Conservation (phyloP, 2,329 filamentous ascomycete genomes). For the Paraphaeosphaeria sporulosa region DNA sequence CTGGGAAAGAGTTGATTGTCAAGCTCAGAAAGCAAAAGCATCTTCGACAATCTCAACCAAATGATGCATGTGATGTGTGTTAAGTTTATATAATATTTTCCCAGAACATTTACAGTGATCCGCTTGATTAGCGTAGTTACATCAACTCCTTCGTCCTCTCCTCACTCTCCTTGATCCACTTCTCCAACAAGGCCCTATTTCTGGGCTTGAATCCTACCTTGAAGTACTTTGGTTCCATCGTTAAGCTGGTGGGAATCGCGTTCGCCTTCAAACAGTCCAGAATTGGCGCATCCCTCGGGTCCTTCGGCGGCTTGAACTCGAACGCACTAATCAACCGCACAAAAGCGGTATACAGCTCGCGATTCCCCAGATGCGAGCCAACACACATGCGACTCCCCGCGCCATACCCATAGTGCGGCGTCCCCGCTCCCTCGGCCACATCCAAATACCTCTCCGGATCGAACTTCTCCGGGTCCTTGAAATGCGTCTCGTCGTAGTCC, state of each 20-base stretch:
- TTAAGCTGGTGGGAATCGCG: conserved; percentile 56
- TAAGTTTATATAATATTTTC: too few species aligned
- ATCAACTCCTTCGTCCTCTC: conserved; percentile 53
- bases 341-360: conserved; percentile 56
- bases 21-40: neutral
- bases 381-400: conserved; percentile 57
- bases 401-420: conserved; percentile 58
- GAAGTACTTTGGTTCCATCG: conserved; percentile 60
- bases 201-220: conserved; percentile 58
- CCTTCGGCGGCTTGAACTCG: conserved; percentile 52
- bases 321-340: conserved; percentile 58
- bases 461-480: conserved; percentile 69
- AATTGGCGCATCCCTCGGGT: conserved; percentile 51
- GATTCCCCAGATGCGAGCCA: conserved; percentile 54
- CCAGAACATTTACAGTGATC: neutral
- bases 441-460: conserved; percentile 74
- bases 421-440: conserved; percentile 53
- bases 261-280: conserved; percentile 57
- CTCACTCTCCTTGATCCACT: conserved; percentile 58
- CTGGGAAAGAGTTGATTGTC: neutral
- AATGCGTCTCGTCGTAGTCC: conserved; percentile 74
- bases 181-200: conserved; percentile 51
- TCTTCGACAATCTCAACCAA: neutral
- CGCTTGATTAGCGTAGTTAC: conserved; percentile 16
- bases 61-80: neutral